Conservation (phyloP, 352 stramenopile genomes). For the Pythium periplocum region DNA sequence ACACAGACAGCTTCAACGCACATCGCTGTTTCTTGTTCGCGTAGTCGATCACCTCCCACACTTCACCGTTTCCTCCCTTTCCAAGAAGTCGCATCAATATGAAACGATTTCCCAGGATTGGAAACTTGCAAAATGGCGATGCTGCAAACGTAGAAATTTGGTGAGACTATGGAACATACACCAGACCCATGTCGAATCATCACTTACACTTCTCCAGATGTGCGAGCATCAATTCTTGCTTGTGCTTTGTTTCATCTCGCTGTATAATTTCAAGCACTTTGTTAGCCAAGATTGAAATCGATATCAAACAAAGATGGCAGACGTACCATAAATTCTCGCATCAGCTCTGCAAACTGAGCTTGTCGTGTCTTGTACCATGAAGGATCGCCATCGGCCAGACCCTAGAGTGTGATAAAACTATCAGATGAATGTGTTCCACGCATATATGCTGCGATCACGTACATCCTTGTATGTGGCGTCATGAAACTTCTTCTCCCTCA, state of each 20-base stretch:
- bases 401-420: too few species aligned
- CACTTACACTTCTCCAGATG: constrained; percentile 60
- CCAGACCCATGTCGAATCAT: constrained; percentile 1
- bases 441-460: background rate
- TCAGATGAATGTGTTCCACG: too few species aligned
- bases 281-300: constrained; percentile 1
- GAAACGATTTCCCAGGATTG: constrained; percentile 66
- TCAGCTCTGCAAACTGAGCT: constrained; percentile 37
- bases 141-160: constrained; percentile 15
- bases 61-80: constrained; percentile 75
- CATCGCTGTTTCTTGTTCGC: constrained; percentile 50
- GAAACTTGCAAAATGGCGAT: constrained; percentile 70
- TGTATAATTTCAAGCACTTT: constrained; percentile 12
- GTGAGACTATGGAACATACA: constrained; percentile 3
- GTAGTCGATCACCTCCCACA: constrained; percentile 80
- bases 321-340: constrained; percentile 60
- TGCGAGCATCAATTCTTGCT: constrained; percentile 68
- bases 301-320: background rate
- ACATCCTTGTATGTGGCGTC: constrained; percentile 54
- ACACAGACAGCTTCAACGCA: constrained; percentile 71
- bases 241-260: constrained; percentile 70
- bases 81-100: constrained; percentile 54
- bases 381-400: too few species aligned
- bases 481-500: constrained; percentile 66
- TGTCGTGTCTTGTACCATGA: constrained; percentile 42